Base-by-base conservation (phyloP, 2,329 filamentous ascomycete genomes). In the Xenosphaeropsis pyriputrescens region DNA sequence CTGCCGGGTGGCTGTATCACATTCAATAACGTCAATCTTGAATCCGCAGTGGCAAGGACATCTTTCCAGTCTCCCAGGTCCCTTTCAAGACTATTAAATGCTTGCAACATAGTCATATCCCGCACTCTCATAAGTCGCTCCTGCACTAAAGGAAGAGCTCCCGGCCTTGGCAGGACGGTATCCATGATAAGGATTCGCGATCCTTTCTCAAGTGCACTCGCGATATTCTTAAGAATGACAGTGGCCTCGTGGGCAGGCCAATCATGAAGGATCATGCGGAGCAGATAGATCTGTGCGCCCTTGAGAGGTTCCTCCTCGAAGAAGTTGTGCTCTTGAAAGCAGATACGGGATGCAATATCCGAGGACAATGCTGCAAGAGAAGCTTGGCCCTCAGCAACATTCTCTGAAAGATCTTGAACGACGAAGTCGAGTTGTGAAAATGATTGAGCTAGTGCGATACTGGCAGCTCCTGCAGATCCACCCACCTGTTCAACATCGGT, bases 401-500 rank as follows among this genome's bases (percentile, higher is more conserved):
- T 48, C 6, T 38, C 42, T 0, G 45, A 42, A 2, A 51, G 40
- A 39, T 57, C 54, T 36, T 56, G 50, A 2, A 57, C 56, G 6
- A 57, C 41, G 36, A 60, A 57, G 0, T 41, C 45, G 5, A 59
- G 46, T 2, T 51, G 29, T 0, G 52, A 49, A 38, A 50, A 51
- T 15, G 39, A 34, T 18, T 47, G 39, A 6, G 58, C 59, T 3
- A 62, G 45, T 1, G 47, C 47, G n/a, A 57, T 47, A 12, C 43
- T 43, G n/a, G 47, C 48, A 18, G 51, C 47, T 3, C 59, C 58
- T 5, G 45, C 53, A 3, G 52, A 52, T n/a, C 59, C 59, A 15
- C 57, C 58, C 5, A 45, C n/a, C n/a, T n/a, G n/a, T n/a, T n/a
- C n/a, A n/a, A n/a, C 34, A 32, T 44, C n/a, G 26, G n/a, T n/a